phyloP scores from a whole-genome alignment of 163 green algal species.

The Botryococcus braunii region DNA sequence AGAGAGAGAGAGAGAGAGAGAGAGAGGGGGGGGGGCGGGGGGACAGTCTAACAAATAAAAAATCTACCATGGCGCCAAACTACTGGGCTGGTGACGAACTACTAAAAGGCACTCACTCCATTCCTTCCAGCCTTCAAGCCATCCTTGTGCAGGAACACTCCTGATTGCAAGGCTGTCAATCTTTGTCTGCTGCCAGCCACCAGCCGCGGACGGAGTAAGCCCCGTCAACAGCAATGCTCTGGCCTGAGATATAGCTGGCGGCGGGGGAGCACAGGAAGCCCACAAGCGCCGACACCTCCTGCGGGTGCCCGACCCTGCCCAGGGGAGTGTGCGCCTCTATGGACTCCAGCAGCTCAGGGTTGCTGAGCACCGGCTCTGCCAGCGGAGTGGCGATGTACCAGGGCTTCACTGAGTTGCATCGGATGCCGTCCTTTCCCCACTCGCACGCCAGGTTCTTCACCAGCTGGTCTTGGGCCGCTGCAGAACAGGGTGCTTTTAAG shows the following conservation, averaged over 20 bases:
- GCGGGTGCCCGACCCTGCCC: constrained; percentile 60
- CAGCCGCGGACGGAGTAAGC: constrained; percentile 64
- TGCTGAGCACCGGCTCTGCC: constrained; percentile 51
- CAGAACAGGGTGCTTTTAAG: constrained; percentile 1
- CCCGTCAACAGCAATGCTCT: constrained; percentile 77
- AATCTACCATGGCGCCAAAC: too few relatives aligned
- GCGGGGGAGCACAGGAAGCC: constrained; percentile 69
- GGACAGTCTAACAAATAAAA: too few relatives aligned
- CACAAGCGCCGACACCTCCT: constrained; percentile 63
- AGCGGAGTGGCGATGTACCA: constrained; percentile 83
- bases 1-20: too few relatives aligned
- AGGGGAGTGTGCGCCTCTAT: constrained; percentile 69
- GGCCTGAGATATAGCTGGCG: constrained; percentile 74
- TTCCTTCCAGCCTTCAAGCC: too few relatives aligned
- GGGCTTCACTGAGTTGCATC: constrained; percentile 76
- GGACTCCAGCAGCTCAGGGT: constrained; percentile 43
- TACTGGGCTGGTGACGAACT: too few relatives aligned
- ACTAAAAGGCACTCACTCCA: too few relatives aligned
- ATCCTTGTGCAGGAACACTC: too few relatives aligned
- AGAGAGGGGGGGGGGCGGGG: too few relatives aligned
- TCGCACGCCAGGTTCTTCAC: constrained; percentile 82
- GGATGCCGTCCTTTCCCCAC: constrained; percentile 72
- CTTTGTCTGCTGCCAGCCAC: too few relatives aligned
- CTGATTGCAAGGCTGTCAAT: too few relatives aligned
- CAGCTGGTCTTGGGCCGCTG: constrained; percentile 84